Evolutionary conservation across 345 rosid genomes (phyloP).

Genomic region (Bruguiera gymnorhiza): DNA sequence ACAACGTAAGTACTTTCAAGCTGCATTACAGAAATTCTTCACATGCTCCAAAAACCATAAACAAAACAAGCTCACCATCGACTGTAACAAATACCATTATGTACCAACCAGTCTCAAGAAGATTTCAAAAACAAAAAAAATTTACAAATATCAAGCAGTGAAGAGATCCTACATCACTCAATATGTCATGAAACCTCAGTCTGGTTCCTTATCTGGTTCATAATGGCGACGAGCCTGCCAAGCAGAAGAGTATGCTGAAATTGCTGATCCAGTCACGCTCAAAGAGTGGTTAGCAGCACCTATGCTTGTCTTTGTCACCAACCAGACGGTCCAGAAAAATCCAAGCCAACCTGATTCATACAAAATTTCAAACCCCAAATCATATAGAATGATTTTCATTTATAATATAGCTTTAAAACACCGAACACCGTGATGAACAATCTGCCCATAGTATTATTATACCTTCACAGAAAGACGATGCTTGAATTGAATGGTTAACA

Average conservation of each 20-base stretch:
- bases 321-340: conserved; percentile 67
- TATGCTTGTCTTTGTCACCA: conserved; percentile 56
- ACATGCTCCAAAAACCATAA: conserved; percentile 2
- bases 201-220: conserved; percentile 17
- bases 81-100: neutral
- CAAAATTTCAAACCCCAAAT: conserved; percentile 3
- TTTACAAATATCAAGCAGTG: neutral
- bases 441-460: neutral
- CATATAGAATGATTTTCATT: neutral
- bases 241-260: conserved; percentile 47
- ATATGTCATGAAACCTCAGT: conserved; percentile 16
- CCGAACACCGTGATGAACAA: neutral
- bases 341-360: conserved; percentile 80
- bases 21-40: neutral
- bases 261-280: conserved; percentile 50
- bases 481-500: too few relatives aligned
- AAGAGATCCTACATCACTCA: neutral
- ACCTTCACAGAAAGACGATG: too few relatives aligned
- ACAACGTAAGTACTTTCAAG: neutral
- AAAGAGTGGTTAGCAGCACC: conserved; percentile 62
- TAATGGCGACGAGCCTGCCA: conserved; percentile 24
- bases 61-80: conserved; percentile 7
- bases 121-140: neutral
- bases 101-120: neutral
- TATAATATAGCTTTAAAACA: neutral